phyloP scores from a whole-genome alignment of 192 early-diverging fungal species.

The Coemansia sp. region DNA sequence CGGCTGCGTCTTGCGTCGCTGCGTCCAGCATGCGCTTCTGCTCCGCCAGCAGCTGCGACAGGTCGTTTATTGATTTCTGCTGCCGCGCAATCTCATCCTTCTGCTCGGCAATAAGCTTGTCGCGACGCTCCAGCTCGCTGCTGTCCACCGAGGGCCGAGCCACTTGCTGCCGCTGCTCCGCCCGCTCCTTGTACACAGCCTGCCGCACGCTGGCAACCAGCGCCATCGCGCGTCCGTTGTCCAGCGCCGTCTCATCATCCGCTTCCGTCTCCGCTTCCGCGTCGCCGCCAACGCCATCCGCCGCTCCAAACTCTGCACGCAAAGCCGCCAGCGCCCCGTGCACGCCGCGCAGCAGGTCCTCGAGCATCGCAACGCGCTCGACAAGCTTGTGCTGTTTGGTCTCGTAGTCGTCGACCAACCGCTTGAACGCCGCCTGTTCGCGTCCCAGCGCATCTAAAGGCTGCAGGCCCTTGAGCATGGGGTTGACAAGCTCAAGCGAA shows the following conservation, averaged over 20 bases:
- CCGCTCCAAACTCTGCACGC: conserved; percentile 11
- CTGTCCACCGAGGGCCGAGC: conserved; percentile 4
- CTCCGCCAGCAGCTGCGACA: conserved; percentile 33
- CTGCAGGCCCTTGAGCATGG: conserved; percentile 23
- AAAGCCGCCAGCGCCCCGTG: conserved; percentile 12
- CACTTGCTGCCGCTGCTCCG: conserved; percentile 16
- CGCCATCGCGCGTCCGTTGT: conserved; percentile 21
- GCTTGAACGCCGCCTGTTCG: conserved; percentile 10
- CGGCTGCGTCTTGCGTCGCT: conserved; percentile 10
- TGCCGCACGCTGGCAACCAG: conserved; percentile 31
- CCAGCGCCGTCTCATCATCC: conserved; percentile 5
- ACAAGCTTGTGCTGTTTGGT: conserved; percentile 18
- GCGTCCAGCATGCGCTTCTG: conserved; percentile 34
- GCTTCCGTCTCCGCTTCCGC: conserved; percentile 4
- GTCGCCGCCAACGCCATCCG: neutral
- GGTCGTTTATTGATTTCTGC: conserved; percentile 23
- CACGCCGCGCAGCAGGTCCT: conserved; percentile 22
- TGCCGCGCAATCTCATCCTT: conserved; percentile 23
- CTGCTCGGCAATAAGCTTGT: conserved; percentile 51
- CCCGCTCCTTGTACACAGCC: neutral
- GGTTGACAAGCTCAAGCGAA: conserved; percentile 33
- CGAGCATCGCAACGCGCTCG: conserved; percentile 14
- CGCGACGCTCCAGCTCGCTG: conserved; percentile 50
- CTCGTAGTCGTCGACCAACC: conserved; percentile 40
- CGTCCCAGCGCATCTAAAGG: conserved; percentile 12